Conservation (phyloP, 495 filamentous ascomycete species). For the Bacidia rubella region DNA sequence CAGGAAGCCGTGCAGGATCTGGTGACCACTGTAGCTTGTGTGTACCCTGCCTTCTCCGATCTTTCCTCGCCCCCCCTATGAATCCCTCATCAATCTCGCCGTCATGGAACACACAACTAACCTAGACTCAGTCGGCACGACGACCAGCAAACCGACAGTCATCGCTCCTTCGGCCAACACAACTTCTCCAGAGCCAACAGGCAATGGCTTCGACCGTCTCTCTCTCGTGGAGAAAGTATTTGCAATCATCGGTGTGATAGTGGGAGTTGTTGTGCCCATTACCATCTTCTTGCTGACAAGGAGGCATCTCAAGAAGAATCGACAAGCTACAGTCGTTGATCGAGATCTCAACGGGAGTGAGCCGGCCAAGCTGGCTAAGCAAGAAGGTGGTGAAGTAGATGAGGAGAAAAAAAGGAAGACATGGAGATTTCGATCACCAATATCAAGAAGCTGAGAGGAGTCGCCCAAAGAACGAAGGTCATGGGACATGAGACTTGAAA, state of each 20-base stretch:
- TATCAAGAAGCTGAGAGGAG: too few relatives aligned
- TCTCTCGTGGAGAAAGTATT: not conserved
- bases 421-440: too few relatives aligned
- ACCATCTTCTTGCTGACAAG: not conserved
- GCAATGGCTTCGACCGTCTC: not conserved
- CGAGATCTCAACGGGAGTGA: too few relatives aligned
- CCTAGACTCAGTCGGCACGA: not conserved
- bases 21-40: not conserved
- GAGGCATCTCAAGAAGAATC: not conserved
- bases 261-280: not conserved
- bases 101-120: not conserved
- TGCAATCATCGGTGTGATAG: not conserved
- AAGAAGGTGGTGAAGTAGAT: too few relatives aligned
- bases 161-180: not conserved
- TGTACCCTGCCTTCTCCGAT: too few relatives aligned
- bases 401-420: too few relatives aligned
- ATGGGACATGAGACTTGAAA: too few relatives aligned
- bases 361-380: too few relatives aligned
- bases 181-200: not conserved
- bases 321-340: not conserved
- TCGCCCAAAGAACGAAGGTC: too few relatives aligned
- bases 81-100: too few relatives aligned
- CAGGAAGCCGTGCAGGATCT: not conserved
- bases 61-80: too few relatives aligned
- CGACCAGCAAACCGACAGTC: not conserved